Conservation (phyloP, 176 grass and related monocot genomes). For the Lolium multiflorum region DNA sequence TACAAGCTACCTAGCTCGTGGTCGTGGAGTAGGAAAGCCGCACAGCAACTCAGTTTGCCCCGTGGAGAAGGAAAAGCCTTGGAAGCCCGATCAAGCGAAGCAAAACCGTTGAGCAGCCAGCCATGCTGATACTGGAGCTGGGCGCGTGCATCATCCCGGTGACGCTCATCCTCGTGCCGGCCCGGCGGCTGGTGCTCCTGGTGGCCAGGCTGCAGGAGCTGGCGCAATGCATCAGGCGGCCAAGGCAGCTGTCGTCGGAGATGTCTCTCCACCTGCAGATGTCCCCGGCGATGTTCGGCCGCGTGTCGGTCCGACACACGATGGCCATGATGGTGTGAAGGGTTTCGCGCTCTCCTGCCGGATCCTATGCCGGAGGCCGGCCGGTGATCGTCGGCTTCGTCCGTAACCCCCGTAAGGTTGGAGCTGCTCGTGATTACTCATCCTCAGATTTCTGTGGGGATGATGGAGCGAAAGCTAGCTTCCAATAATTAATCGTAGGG, state of each 20-base stretch:
- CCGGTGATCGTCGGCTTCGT: not conserved
- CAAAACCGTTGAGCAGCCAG: not conserved
- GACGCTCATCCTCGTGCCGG: conserved; percentile 71
- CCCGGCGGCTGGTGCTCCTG: conserved; percentile 60
- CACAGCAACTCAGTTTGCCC: not conserved
- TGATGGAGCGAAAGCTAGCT: no score
- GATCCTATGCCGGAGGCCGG: not conserved
- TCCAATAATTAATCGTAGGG: no score
- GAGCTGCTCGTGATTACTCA: no score
- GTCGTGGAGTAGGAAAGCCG: conserved; percentile 1
- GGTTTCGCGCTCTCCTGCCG: not conserved
- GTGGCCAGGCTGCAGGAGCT: conserved; percentile 61
- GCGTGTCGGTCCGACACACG: conserved; percentile 37
- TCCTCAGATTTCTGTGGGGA: no score
- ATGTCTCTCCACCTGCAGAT: not conserved
- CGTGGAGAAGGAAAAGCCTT: not conserved
- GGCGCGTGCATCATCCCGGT: conserved; percentile 69
- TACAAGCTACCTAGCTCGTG: not conserved
- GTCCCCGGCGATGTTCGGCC: conserved; percentile 38
- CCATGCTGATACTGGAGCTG: conserved; percentile 65
- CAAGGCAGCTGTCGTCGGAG: not conserved
- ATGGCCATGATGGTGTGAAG: conserved; percentile 51
- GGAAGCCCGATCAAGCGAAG: not conserved
- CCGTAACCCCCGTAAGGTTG: no score
- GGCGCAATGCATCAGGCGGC: conserved; percentile 49